These are phyloP conservation scores for Fonsecaea multimorphosa DNA, from an alignment of 2,329 filamentous ascomycete genomes.

Conservation along the genomic window DNA sequence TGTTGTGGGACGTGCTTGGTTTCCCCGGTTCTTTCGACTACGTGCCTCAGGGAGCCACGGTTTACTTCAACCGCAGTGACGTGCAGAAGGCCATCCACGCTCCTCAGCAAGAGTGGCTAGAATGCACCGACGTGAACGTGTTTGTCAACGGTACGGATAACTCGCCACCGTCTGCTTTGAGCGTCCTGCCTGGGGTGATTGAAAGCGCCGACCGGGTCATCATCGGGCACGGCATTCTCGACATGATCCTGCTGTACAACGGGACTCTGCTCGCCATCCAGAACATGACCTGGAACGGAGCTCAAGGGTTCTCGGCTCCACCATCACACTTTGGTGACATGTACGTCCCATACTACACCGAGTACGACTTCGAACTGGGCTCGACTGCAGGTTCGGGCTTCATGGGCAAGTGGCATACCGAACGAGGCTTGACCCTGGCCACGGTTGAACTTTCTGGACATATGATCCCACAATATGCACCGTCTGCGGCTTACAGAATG, in stretches of 20 bases:
- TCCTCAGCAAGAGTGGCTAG: constrained; percentile 61
- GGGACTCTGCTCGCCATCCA: constrained; percentile 75
- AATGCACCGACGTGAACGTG: constrained; percentile 59
- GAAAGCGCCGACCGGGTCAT: constrained; percentile 75
- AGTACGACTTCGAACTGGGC: constrained; percentile 49
- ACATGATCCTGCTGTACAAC: constrained; percentile 71
- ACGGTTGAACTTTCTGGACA: constrained; percentile 70
- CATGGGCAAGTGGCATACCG: constrained; percentile 72
- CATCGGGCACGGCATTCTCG: constrained; percentile 73
- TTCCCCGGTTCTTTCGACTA: constrained; percentile 71
- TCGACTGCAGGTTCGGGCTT: constrained; percentile 68
- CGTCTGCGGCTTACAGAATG: constrained; percentile 63
- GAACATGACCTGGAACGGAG: constrained; percentile 80
- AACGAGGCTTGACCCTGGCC: constrained; percentile 76
- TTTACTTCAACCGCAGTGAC: constrained; percentile 75
- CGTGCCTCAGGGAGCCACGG: constrained; percentile 63
- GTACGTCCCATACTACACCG: constrained; percentile 69
- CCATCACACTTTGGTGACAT: constrained; percentile 64
- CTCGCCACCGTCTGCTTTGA: constrained; percentile 60
- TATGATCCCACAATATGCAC: constrained; percentile 53
- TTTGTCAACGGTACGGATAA: constrained; percentile 53
- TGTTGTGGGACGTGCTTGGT: constrained; percentile 71
- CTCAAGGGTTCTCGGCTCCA: constrained; percentile 69
- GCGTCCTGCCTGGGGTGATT: constrained; percentile 72
- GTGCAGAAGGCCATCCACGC: constrained; percentile 74